A percentile compares a stretch with the other conserved stretches of the same genome.
Evolutionary conservation across 192 early-diverging fungal species (phyloP).

Genomic region (Diversispora epigaea): DNA sequence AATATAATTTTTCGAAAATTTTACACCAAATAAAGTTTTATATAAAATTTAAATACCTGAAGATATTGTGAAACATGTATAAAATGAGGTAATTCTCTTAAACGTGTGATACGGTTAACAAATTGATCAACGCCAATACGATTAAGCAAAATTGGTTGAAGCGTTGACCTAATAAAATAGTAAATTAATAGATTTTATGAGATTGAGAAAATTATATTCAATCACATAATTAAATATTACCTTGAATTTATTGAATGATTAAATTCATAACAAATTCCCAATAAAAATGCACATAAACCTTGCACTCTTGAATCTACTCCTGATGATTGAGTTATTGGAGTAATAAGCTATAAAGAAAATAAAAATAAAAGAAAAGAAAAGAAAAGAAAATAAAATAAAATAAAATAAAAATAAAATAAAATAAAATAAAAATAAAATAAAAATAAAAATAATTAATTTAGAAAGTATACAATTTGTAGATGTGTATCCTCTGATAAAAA

Average conservation of each 20-base stretch:
- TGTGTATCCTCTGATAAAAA: conserved; percentile 88
- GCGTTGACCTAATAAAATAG: conserved; percentile 48
- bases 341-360: conserved; percentile 67
- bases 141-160: conserved; percentile 82
- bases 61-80: conserved; percentile 71
- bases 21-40: neutral
- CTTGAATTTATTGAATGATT: conserved; percentile 75
- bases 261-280: conserved; percentile 86
- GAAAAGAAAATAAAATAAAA: neutral
- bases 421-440: neutral
- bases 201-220: no score
- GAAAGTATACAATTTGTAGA: conserved; percentile 76
- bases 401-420: neutral
- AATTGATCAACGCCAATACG: conserved; percentile 88
- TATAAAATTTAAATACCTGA: conserved; percentile 29
- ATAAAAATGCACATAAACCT: conserved; percentile 83
- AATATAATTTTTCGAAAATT: neutral
- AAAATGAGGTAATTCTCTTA: conserved; percentile 82
- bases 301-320: conserved; percentile 84
- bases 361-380: neutral
- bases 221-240: no score
- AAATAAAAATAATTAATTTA: neutral
- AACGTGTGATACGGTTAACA: conserved; percentile 74
- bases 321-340: conserved; percentile 85
- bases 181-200: neutral